Base-by-base conservation (phyloP, 1,284 basidiomycete genomes). In the Cystobasidiaceae sp. region DNA sequence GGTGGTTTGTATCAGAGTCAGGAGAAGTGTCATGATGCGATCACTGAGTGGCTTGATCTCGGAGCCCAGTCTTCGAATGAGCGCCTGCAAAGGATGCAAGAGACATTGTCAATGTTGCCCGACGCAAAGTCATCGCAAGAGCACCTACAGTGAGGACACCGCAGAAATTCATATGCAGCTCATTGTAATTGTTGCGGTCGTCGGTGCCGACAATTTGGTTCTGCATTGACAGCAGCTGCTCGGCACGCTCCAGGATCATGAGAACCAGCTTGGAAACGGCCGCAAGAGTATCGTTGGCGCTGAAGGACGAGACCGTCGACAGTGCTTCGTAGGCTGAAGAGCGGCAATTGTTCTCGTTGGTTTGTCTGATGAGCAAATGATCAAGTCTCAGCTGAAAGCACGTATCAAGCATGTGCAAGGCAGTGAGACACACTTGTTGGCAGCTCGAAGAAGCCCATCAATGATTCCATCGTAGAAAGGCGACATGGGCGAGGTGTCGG, bases 141-240 rank as follows among this genome's bases (percentile, higher is more conserved):
- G 7, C 17, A 80, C 87, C 75, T 73, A 90, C 89, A 59, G 90
- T 88, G 64, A 92, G 81, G 50, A 96, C 89, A 68, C 88, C 87
- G 78, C 93, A 97, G 74, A 97, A 84, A 79, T 94, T 96, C 79
- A 90, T 89, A 78, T 97, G 93, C 44, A 99, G 82, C 77, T 99
- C 94, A 75, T 93, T 94, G 92, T 94, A 97, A 81, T 97, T 98
- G 79, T 94, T 94, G 71, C 91, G 86, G 76, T 99, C 94, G 78
- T 99, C 94, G 45, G 88, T 82, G 56, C 94, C 96, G 48, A 99
- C 81, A 57, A 98, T 88, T 80, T 98, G 94, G 77, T 89, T 89
- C 84, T 93, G 76, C 79, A 97, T 85, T 58, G 78, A 80, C 49
- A 97, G 79, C 25, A 98, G 81, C 57, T 88, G 86, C 75, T 97